Percentiles rank a stretch among this genome's conserved stretches.
Evolutionary conservation across 352 stramenopile species (phyloP).

Genomic region (Phytophthora brassicae): DNA sequence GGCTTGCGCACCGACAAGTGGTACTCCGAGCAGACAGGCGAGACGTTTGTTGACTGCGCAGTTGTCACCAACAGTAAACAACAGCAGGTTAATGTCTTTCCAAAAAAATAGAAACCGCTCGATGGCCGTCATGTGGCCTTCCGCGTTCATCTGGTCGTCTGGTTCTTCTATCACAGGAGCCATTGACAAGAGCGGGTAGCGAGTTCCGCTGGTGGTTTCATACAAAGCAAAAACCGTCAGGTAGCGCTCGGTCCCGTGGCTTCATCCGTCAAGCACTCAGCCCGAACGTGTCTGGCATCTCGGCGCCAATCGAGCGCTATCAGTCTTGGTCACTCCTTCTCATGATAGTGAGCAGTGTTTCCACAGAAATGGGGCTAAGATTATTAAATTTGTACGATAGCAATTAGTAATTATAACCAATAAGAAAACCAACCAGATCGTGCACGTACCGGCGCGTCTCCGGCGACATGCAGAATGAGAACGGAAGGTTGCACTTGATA

Average conservation of each 20-base stretch:
- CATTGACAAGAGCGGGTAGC: not conserved
- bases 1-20: not conserved
- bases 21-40: not conserved
- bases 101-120: not conserved
- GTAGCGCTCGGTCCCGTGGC: not conserved
- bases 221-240: not conserved
- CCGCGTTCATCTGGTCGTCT: not conserved
- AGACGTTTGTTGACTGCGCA: conserved; percentile 1
- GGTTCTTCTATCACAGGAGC: not conserved
- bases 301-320: no score
- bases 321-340: no score
- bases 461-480: no score
- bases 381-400: no score
- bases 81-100: no score
- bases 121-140: not conserved
- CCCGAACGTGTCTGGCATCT: no score
- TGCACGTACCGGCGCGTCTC: no score
- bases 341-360: no score
- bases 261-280: not conserved
- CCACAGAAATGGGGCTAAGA: no score
- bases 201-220: not conserved
- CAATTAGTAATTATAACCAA: no score
- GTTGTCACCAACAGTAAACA: not conserved
- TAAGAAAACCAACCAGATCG: no score
- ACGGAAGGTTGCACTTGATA: no score